phyloP scores from a whole-genome alignment of 768 basidiomycete genomes.

The Tubosaeta brunneosetosa region DNA sequence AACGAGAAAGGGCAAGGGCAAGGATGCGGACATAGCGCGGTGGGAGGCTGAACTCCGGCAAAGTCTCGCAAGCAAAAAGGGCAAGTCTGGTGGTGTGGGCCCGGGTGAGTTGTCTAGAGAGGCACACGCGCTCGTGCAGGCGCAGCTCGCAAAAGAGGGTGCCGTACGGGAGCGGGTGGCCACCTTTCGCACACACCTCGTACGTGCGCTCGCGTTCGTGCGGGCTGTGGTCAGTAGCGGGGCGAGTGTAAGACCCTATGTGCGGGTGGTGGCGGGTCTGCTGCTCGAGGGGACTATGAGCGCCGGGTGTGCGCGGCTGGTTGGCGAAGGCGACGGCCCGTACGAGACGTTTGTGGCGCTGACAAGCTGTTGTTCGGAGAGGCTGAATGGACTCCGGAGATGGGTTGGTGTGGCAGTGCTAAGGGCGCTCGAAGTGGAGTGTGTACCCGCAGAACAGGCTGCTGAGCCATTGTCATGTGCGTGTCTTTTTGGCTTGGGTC shows the following conservation, averaged over 20 bases:
- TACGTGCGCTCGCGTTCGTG: slow-evolving; percentile 68
- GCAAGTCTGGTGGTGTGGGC: slow-evolving; percentile 32
- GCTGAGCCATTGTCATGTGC: slow-evolving; percentile 58
- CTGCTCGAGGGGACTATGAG: slow-evolving; percentile 65
- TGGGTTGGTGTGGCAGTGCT: slow-evolving; percentile 86
- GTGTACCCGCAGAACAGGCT: slow-evolving; percentile 67
- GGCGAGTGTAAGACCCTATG: slow-evolving; percentile 47
- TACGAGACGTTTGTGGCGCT: slow-evolving; percentile 77
- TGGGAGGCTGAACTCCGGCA: slow-evolving; percentile 96
- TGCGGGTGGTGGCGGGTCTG: slow-evolving; percentile 54
- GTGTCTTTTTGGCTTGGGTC: background rate
- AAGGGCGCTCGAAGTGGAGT: slow-evolving; percentile 58
- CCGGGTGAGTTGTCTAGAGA: slow-evolving; percentile 64
- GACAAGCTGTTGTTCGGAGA: slow-evolving; percentile 64
- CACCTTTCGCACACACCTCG: slow-evolving; percentile 47
- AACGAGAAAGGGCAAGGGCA: slow-evolving; percentile 79
- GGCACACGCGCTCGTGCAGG: slow-evolving; percentile 77
- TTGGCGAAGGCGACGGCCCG: slow-evolving; percentile 37
- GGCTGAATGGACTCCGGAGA: slow-evolving; percentile 60
- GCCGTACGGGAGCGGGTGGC: slow-evolving; percentile 59
- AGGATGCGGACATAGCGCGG: slow-evolving; percentile 82
- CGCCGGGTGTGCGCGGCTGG: slow-evolving; percentile 50
- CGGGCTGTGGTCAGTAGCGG: slow-evolving; percentile 50
- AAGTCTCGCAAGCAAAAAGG: slow-evolving; percentile 75
- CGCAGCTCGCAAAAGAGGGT: slow-evolving; percentile 78